Base-by-base conservation (phyloP, 2,329 filamentous ascomycete genomes). In the Phoma sp. region DNA sequence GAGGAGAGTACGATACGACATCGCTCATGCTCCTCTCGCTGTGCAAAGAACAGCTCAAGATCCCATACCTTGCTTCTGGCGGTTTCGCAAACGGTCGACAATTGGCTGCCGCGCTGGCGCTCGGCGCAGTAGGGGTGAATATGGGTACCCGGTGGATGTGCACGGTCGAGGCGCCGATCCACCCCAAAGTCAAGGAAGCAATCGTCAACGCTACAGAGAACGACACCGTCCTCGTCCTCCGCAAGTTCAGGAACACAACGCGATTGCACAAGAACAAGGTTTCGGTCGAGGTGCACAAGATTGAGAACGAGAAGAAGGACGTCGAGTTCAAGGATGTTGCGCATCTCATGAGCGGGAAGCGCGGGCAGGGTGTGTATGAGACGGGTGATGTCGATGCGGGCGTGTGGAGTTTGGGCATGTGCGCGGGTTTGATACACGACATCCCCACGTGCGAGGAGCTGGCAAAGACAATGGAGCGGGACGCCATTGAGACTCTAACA, bases 381-480 rank as follows among this genome's bases (percentile, higher is more conserved):
- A 67, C 60, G 10, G 65, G 65, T 4, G 65, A 68, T 61, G 60
- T 67, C 2, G 65, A 70, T 60, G 61, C 61, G 11, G 64, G 66
- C n/a, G 67, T 70, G 20, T 68, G 67, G 64, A 63, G 90, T 96
- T 32, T 98, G 93, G 93, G 97, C 91, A 33, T 92, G 93, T 14
- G 93, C 92, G 18, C 93, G 95, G 75, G 93, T 96, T 64, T 81
- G 21, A 81, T 81, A 50, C 76, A 81, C 49, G 78, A 80, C 57
- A 76, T 80, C 15, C 78, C 78, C 1, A 78, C 74, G 1, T 80
- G 78, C 57, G 72, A 73, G 32, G 64, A 62, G 21, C 49, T 72
- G 26, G 54, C 66, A 15, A 66, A 61, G 52, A 60, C 63, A 9
- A 63, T 72, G 45, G 68, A 71, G 56, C 62, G 57, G 15, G 67